Base-by-base conservation (phyloP, 2,329 filamentous ascomycete genomes). In the Alternaria triticina region DNA sequence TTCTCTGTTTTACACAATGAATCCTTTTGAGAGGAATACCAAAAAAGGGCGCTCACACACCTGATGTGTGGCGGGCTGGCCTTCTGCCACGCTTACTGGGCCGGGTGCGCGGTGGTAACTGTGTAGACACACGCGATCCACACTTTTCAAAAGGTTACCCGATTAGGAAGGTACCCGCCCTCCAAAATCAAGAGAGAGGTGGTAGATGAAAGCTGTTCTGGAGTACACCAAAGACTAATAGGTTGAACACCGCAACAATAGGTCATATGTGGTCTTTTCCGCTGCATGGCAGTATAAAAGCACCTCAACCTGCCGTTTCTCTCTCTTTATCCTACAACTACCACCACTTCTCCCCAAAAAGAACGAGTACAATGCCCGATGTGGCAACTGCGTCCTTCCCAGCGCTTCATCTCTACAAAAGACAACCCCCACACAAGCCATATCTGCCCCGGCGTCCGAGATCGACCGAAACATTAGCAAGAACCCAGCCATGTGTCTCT, bases 281-380 rank as follows among this genome's bases (percentile, higher is more conserved):
- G 4, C 33, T 4, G 33, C 4, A 2, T 36, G 4, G 33, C 33
- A 36, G 1, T 9, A 36, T n/a, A 36, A 36, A 36, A n/a, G 4
- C 4, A 36, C 0, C 33, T 5, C 0, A 2, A 36, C 7, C 7
- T 1, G 7, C 4, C 2, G 0, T 36, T 0, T 15, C 4, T 9
- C 5, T 1, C 15, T 4, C 1, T 15, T 4, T 0, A 36, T 5
- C 2, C 0, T n/a, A n/a, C 15, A 36, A 4, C 33, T 8, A n/a
- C 4, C 15, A 5, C 4, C 20, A 22, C 20, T 22, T 22, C 20
- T 22, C 20, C 20, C 20, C 20, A 22, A 22, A 22, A 22, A 22
- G 20, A 22, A 22, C 20, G 20, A 22, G 20, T 22, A 22, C 20
- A 22, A 22, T 22, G 20, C 20, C 20, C 20, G 20, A 15, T 36